Evolutionary conservation across 1,284 basidiomycete species (phyloP).

Genomic region (Apiotrichum domesticum): DNA sequence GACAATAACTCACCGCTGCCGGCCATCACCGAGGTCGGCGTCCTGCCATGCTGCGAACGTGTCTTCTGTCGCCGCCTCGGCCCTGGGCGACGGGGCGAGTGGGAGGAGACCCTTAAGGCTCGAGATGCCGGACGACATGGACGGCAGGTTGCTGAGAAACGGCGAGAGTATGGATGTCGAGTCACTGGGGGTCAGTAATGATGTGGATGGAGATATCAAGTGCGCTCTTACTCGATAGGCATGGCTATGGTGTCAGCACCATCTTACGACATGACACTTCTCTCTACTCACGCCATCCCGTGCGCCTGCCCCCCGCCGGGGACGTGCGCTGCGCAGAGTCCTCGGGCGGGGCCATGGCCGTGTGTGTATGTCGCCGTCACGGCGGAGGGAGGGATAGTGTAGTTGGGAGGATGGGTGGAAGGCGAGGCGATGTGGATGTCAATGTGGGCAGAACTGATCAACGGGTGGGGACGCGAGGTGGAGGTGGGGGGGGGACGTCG

Average conservation of each 20-base stretch:
- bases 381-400: too few species aligned
- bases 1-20: conserved; percentile 1
- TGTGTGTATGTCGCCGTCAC: too few species aligned
- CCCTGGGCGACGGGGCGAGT: not conserved
- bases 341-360: conserved; percentile 1
- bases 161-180: conserved; percentile 26
- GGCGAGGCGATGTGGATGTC: too few species aligned
- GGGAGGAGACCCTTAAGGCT: conserved; percentile 27
- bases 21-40: conserved; percentile 29
- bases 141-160: conserved; percentile 27
- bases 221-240: conserved; percentile 4
- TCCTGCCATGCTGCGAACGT: conserved; percentile 25
- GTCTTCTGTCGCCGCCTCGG: not conserved
- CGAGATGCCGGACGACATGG: conserved; percentile 12
- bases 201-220: not conserved
- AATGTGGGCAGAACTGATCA: too few species aligned
- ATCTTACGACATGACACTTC: too few species aligned
- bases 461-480: too few species aligned
- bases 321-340: conserved; percentile 1
- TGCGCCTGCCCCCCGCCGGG: not conserved
- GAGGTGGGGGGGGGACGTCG: too few species aligned
- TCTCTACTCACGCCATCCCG: not conserved
- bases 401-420: too few species aligned
- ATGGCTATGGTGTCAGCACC: conserved; percentile 6
- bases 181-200: conserved; percentile 11